Conservation (phyloP, 2,329 filamentous ascomycete species). For the Sphaerulina vaccinii region DNA sequence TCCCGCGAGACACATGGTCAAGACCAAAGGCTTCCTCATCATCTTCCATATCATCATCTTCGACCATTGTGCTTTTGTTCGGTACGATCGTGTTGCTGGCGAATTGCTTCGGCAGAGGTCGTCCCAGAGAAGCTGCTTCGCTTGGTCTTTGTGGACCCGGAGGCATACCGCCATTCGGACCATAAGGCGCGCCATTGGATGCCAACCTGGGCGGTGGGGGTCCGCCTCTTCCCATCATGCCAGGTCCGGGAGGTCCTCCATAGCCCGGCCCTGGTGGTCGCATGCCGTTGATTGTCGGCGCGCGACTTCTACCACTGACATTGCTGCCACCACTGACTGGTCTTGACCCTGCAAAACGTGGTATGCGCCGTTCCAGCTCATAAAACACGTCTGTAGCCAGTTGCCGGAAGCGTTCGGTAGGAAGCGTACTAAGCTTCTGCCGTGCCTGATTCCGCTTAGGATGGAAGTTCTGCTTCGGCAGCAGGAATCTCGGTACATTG, state of each 20-base stretch:
- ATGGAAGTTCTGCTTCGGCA: slow-evolving; percentile 87
- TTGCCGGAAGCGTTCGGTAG: slow-evolving; percentile 82
- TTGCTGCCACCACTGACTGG: slow-evolving; percentile 64
- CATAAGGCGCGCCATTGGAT: slow-evolving; percentile 28
- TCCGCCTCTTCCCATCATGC: slow-evolving; percentile 28
- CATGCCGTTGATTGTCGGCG: slow-evolving; percentile 36
- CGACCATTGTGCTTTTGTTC: slow-evolving; percentile 96
- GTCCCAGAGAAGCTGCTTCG: slow-evolving; percentile 49
- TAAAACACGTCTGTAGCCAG: slow-evolving; percentile 94
- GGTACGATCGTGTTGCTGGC: slow-evolving; percentile 96
- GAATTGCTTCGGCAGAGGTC: slow-evolving; percentile 82
- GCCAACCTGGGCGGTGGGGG: slow-evolving; percentile 28
- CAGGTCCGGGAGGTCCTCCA: slow-evolving; percentile 5
- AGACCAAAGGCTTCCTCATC: slow-evolving; percentile 31
- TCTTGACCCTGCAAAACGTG: slow-evolving; percentile 69
- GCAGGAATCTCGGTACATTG: slow-evolving; percentile 67
- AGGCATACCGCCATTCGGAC: slow-evolving; percentile 39
- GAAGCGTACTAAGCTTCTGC: slow-evolving; percentile 87
- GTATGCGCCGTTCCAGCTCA: slow-evolving; percentile 87
- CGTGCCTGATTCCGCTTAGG: slow-evolving; percentile 97
- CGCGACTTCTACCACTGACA: slow-evolving; percentile 28
- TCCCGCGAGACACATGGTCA: slow-evolving; percentile 26
- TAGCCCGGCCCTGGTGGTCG: slow-evolving; percentile 34
- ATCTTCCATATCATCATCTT: slow-evolving; percentile 70
- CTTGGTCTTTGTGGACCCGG: slow-evolving; percentile 46